These are phyloP conservation scores for Aureobasidium sp. DNA, from an alignment of 2,329 filamentous ascomycete species.

Conservation along the genomic window DNA sequence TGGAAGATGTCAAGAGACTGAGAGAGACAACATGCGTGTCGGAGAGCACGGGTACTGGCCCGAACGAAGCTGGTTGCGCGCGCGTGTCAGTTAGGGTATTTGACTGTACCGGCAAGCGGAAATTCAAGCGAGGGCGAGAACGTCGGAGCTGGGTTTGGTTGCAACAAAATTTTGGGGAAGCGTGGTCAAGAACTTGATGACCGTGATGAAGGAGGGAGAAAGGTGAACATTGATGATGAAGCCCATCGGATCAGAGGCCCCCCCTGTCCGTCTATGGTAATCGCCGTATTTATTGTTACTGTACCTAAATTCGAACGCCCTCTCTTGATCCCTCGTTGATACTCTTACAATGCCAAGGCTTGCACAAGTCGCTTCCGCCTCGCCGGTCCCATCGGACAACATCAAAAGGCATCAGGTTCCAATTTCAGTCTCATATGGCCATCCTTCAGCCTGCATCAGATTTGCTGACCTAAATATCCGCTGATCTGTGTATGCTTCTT, in stretches of 20 bases:
- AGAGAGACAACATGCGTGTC: slow-evolving; percentile 14
- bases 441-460: neutral
- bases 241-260: neutral
- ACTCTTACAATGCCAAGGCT: slow-evolving; percentile 13
- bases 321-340: slow-evolving; percentile 10
- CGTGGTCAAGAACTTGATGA: neutral
- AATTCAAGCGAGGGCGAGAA: slow-evolving; percentile 15
- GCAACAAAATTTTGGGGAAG: neutral
- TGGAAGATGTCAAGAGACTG: neutral
- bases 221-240: slow-evolving; percentile 6
- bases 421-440: neutral
- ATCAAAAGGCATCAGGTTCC: slow-evolving; percentile 4
- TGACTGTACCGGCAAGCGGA: slow-evolving; percentile 10
- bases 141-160: neutral
- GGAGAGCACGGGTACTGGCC: slow-evolving; percentile 13
- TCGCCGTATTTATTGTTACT: slow-evolving; percentile 5
- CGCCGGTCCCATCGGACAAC: slow-evolving; percentile 7
- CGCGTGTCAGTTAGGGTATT: slow-evolving; percentile 12
- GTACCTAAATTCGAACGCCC: slow-evolving; percentile 11
- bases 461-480: neutral
- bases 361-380: slow-evolving; percentile 10
- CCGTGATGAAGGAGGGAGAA: neutral
- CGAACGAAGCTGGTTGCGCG: slow-evolving; percentile 9
- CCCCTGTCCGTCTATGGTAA: slow-evolving; percentile 10
- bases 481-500: neutral